A percentile compares a stretch with the other conserved stretches of the same genome.
phyloP scores from a whole-genome alignment of 2,329 filamentous ascomycete species.

The Juglanconis sp. region DNA sequence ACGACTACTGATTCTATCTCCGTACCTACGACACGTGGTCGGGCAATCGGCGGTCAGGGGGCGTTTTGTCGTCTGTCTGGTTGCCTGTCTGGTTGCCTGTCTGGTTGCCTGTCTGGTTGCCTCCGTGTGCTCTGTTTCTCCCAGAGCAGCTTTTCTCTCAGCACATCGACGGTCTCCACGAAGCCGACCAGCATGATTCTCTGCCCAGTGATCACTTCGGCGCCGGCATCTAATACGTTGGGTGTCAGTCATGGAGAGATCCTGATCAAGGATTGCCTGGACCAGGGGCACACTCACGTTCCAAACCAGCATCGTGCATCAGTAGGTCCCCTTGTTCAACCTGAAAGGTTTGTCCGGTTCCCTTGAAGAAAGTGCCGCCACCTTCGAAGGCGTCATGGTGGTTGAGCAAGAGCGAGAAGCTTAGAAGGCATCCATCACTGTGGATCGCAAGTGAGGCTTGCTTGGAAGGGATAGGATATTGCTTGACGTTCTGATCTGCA shows the following conservation, averaged over 20 bases:
- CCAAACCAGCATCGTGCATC: conserved; percentile 16
- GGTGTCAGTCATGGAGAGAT: background rate
- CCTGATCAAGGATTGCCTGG: background rate
- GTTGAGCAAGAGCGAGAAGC: conserved; percentile 17
- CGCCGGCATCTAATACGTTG: conserved; percentile 8
- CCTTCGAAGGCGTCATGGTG: conserved; percentile 12
- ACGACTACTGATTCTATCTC: background rate
- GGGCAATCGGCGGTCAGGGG: background rate
- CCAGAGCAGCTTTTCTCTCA: conserved; percentile 14
- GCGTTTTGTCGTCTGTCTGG: background rate
- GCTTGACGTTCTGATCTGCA: background rate
- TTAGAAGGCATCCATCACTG: conserved; percentile 14
- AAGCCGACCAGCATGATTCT: conserved; percentile 18
- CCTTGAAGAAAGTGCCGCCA: conserved; percentile 17
- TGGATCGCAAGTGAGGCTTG: conserved; percentile 16
- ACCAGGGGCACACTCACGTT: conserved; percentile 6
- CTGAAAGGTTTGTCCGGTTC: conserved; percentile 7
- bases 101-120: background rate
- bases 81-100: background rate
- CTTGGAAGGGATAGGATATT: conserved; percentile 12
- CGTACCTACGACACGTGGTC: too few relatives aligned
- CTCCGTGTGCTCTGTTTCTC: background rate
- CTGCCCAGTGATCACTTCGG: conserved; percentile 9
- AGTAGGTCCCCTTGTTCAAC: conserved; percentile 16
- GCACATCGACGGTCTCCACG: conserved; percentile 16